A percentile compares a stretch with the other conserved stretches of the same genome.
These are phyloP conservation scores for Paecilomyces niveus DNA, from an alignment of 2,329 filamentous ascomycete species.

Conservation along the genomic window DNA sequence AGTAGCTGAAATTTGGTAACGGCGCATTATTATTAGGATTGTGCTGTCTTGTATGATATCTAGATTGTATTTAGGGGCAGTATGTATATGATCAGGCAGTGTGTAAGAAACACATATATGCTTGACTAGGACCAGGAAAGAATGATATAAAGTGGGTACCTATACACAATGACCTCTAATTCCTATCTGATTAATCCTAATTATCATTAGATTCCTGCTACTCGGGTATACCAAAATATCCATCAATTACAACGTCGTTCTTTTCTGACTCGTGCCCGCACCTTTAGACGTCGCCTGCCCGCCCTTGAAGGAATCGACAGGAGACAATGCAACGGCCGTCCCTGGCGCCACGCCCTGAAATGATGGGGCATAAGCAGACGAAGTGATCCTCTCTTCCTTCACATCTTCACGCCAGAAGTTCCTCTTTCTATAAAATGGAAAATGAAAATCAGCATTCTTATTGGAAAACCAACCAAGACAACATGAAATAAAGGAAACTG, in stretches of 20 bases:
- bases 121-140: too few species aligned
- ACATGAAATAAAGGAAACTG: neutral
- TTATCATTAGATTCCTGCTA: too few species aligned
- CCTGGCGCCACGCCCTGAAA: neutral
- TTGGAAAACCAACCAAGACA: neutral
- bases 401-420: slow-evolving; percentile 56
- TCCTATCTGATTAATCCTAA: too few species aligned
- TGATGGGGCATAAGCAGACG: neutral
- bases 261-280: neutral
- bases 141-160: too few species aligned
- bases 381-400: neutral
- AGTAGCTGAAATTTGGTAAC: too few species aligned
- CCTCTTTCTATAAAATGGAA: slow-evolving; percentile 43
- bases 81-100: too few species aligned
- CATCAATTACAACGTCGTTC: neutral
- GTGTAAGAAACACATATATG: too few species aligned
- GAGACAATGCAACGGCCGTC: neutral
- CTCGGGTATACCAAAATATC: too few species aligned
- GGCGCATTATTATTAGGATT: too few species aligned
- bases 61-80: too few species aligned
- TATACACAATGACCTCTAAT: too few species aligned
- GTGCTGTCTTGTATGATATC: too few species aligned
- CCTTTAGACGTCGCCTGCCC: neutral
- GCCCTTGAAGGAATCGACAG: neutral
- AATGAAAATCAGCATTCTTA: neutral